Evolutionary conservation across 2,329 filamentous ascomycete species (phyloP).

Genomic region (Escovopsis sp.): DNA sequence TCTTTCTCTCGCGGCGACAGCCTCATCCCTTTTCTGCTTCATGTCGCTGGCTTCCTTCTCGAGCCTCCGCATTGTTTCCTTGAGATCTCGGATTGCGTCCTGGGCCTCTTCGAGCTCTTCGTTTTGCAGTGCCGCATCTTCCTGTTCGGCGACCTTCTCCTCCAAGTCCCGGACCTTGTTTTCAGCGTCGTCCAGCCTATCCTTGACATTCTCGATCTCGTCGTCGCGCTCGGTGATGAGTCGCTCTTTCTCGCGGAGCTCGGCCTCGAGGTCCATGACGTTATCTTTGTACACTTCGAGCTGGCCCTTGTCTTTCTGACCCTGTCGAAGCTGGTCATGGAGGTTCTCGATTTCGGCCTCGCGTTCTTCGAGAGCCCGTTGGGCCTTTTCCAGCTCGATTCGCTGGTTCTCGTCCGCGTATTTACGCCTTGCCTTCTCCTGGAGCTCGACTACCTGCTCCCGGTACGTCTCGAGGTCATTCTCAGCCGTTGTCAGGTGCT

Average conservation of each 20-base stretch:
- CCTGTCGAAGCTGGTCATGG: constrained; percentile 40
- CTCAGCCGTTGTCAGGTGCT: constrained; percentile 68
- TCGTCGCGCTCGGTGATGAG: constrained; percentile 60
- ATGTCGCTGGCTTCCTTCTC: constrained; percentile 39
- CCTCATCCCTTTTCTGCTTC: constrained; percentile 38
- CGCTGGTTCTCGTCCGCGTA: constrained; percentile 57
- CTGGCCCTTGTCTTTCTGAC: constrained; percentile 40
- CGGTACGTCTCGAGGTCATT: constrained; percentile 74
- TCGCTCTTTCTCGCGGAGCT: constrained; percentile 61
- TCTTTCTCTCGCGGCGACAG: constrained; percentile 36
- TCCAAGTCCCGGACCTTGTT: constrained; percentile 43
- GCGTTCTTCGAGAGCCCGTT: constrained; percentile 38
- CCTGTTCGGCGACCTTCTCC: constrained; percentile 35
- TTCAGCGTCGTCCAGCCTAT: constrained; percentile 35
- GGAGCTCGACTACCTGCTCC: constrained; percentile 65
- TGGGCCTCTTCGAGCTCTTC: constrained; percentile 40
- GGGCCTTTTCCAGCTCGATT: constrained; percentile 42
- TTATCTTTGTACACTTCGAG: constrained; percentile 56
- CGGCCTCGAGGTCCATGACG: constrained; percentile 60
- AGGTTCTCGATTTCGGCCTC: constrained; percentile 47
- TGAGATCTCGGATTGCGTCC: constrained; percentile 43
- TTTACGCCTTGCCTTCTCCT: constrained; percentile 64
- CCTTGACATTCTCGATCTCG: constrained; percentile 52
- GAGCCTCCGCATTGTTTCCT: constrained; percentile 36
- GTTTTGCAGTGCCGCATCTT: constrained; percentile 36